Evolutionary conservation across 2,329 filamentous ascomycete species (phyloP).

Genomic region (Metarhizium brunneum): DNA sequence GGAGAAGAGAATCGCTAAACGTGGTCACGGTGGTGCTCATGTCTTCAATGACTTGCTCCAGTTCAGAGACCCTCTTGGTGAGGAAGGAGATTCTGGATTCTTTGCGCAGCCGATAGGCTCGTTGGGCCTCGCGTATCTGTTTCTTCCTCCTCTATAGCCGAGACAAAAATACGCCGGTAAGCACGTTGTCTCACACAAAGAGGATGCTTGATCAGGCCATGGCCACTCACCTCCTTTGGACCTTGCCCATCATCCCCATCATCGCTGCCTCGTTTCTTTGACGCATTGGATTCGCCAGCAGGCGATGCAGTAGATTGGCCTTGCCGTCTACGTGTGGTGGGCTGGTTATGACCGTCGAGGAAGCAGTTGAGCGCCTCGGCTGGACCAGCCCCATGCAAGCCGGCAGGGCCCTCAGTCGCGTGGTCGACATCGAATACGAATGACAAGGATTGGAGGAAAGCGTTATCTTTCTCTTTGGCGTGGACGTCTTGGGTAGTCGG

Average conservation of each 20-base stretch:
- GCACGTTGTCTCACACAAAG: not conserved
- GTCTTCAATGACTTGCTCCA: constrained; percentile 56
- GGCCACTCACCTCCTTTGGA: constrained; percentile 5
- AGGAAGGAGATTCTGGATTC: constrained; percentile 65
- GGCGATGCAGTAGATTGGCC: not conserved
- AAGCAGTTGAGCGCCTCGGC: not conserved
- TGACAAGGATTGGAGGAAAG: not conserved
- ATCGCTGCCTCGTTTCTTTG: not conserved
- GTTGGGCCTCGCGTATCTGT: constrained; percentile 71
- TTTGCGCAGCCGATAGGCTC: constrained; percentile 71
- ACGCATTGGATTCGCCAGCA: not conserved
- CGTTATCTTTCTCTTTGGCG: not conserved
- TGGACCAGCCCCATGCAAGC: not conserved
- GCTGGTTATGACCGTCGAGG: not conserved
- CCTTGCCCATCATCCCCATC: not conserved
- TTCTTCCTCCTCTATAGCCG: constrained; percentile 56
- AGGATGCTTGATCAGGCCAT: not conserved
- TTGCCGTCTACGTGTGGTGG: not conserved
- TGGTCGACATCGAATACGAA: not conserved
- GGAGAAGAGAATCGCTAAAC: constrained; percentile 10
- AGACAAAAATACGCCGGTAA: not conserved
- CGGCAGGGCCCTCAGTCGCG: no score
- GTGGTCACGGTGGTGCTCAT: constrained; percentile 41
- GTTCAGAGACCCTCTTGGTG: constrained; percentile 52
- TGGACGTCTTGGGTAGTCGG: not conserved